Evolutionary conservation across 768 basidiomycete genomes (phyloP), one percentile per base, ranked within the genome.

Genomic region (Daedalea quercina): DNA sequence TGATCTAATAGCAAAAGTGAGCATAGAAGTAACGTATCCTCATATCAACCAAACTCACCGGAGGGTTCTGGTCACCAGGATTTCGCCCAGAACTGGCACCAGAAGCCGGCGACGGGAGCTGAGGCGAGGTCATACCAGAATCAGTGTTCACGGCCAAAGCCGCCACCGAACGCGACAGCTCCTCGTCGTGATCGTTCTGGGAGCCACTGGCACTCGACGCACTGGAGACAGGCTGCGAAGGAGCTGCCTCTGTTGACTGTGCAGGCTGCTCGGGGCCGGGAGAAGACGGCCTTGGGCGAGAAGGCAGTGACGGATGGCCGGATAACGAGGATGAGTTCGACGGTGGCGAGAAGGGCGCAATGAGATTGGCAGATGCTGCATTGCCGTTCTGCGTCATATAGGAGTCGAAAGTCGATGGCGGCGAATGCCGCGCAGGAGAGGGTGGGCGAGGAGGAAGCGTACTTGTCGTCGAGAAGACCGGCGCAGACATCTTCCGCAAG

Each of bases 21-120:
- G 41, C 9, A 42, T 7, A 13, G 17, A 37, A 33, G 23, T 33
- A 46, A n/a, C 42, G 11, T 8, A 44, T 6, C 22, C 17, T 42
- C 3, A 6, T 24, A 34, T 31, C 15, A 22, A 52, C 47, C 54
- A 25, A 31, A 74, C 83, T 65, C 65, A 87, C 85, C 13, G 94
- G 94, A 61, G 94, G 94, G 67, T 98, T 97, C 73, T 95, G 92
- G 70, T 98, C 95, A 12, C 76, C 71, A 9, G 76, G 71, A 52
- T 76, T 69, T 28, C 67, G 62, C n/a, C 62, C 62, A 34, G 75
- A 75, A 35, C 84, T 80, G 9, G 77, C 73, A 52, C 82, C 80
- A 20, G 86, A 87, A 45, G 80, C 80, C 43, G 89, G 89, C 3
- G 86, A 88, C 13, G 88, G 86, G 25, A 90, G 64, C 62, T 89